These are phyloP conservation scores for Alternaria solani DNA, from an alignment of 2,329 filamentous ascomycete species.

Conservation along the genomic window DNA sequence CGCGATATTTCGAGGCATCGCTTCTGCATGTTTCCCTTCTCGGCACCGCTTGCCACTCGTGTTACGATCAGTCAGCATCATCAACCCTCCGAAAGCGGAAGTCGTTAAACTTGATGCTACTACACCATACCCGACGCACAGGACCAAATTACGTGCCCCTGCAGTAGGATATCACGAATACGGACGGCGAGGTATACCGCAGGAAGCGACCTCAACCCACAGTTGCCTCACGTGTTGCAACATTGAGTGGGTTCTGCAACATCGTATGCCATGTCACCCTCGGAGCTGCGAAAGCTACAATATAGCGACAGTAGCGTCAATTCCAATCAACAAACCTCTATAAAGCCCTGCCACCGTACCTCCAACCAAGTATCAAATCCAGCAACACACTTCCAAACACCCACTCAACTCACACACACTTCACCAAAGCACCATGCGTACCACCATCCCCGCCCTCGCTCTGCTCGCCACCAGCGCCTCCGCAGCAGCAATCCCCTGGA, in stretches of 20 bases:
- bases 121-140: not conserved
- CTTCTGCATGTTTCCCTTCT: not conserved
- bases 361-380: not conserved
- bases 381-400: not conserved
- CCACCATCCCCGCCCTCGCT: constrained; percentile 15
- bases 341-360: not conserved
- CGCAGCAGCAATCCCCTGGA: constrained; percentile 13
- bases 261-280: not conserved
- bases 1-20: not conserved
- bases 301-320: not conserved
- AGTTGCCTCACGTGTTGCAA: not conserved
- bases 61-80: constrained; percentile 15
- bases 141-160: not conserved
- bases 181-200: not conserved
- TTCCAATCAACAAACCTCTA: not conserved
- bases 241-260: not conserved
- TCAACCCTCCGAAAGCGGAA: constrained; percentile 6
- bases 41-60: not conserved
- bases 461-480: constrained; percentile 19
- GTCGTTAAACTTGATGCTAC: not conserved
- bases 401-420: not conserved
- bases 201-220: not conserved
- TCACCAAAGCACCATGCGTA: constrained; percentile 19
- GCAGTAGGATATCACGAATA: not conserved
- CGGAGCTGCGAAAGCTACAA: fast-evolving